Conservation (phyloP, 768 basidiomycete species). For the Podaxis mareebaensis region DNA sequence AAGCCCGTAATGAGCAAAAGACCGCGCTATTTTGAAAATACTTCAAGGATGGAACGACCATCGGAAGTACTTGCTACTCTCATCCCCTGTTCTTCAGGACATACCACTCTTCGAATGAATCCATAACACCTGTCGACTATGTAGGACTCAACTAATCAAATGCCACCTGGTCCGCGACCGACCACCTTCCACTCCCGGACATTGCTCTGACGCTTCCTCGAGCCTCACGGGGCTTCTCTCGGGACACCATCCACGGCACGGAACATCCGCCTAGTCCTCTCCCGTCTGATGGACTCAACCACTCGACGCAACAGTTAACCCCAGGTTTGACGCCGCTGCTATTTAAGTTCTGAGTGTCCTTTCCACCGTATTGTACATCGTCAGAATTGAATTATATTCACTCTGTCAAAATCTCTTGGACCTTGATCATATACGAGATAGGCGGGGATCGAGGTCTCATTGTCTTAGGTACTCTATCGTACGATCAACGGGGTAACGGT, state of each 20-base stretch:
- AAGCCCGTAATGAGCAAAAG: neutral
- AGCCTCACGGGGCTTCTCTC: conserved; percentile 38
- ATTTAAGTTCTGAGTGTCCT: conserved; percentile 83
- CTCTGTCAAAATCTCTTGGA: conserved; percentile 51
- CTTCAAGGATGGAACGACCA: neutral
- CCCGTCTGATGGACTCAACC: conserved; percentile 76
- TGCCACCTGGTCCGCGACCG: conserved; percentile 57
- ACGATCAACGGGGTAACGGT: neutral
- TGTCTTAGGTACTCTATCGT: too few relatives aligned
- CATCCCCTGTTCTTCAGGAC: too few relatives aligned
- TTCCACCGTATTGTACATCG: conserved; percentile 84
- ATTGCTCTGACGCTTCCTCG: conserved; percentile 49
- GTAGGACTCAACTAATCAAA: conserved; percentile 51
- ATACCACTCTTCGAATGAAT: neutral
- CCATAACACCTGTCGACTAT: neutral
- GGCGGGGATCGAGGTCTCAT: too few relatives aligned
- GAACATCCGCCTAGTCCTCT: conserved; percentile 18
- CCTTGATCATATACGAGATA: too few relatives aligned
- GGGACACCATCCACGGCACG: conserved; percentile 68
- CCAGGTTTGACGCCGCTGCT: conserved; percentile 70
- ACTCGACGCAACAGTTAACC: conserved; percentile 89
- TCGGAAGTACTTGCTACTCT: too few relatives aligned
- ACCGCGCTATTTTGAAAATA: neutral
- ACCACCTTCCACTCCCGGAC: conserved; percentile 66
- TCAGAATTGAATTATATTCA: conserved; percentile 61